Conservation (phyloP, 2,329 filamentous ascomycete species). For the Paecilomyces niveus region DNA sequence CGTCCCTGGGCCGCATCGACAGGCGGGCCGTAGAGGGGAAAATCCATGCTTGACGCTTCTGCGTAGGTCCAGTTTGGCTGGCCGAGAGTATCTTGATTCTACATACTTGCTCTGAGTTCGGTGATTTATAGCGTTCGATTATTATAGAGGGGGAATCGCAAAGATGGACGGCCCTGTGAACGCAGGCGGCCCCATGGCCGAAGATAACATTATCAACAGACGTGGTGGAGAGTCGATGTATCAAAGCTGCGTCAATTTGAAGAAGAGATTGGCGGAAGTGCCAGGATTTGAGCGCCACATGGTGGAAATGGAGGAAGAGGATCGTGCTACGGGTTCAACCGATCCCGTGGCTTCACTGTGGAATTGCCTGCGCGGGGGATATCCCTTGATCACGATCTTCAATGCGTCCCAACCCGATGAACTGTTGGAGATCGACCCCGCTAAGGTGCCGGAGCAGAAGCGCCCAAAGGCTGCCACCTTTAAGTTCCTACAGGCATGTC, state of each 20-base stretch:
- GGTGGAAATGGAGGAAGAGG: constrained; percentile 62
- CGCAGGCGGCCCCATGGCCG: constrained; percentile 50
- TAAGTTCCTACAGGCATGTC: constrained; percentile 85
- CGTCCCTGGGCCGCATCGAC: constrained; percentile 19
- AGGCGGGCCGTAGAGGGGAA: constrained; percentile 13
- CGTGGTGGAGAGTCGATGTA: constrained; percentile 93
- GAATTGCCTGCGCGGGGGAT: constrained; percentile 75
- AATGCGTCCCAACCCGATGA: constrained; percentile 70
- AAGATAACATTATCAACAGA: constrained; percentile 94
- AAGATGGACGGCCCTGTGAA: constrained; percentile 30
- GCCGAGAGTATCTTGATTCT: neutral
- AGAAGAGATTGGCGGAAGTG: constrained; percentile 72
- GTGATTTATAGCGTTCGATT: neutral
- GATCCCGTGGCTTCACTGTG: constrained; percentile 89
- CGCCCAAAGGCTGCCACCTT: constrained; percentile 81
- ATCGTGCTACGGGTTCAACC: constrained; percentile 53
- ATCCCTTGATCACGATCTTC: constrained; percentile 80
- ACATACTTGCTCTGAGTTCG: neutral
- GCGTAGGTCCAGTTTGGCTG: neutral
- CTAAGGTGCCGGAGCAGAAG: constrained; percentile 60
- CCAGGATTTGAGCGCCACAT: constrained; percentile 74
- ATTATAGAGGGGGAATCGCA: constrained; percentile 6
- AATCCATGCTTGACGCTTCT: constrained; percentile 24
- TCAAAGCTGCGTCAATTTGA: constrained; percentile 84
- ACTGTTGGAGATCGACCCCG: constrained; percentile 60